Base-by-base conservation (phyloP, 148 eudicot species). In the Vaccinium vitisidaea region DNA sequence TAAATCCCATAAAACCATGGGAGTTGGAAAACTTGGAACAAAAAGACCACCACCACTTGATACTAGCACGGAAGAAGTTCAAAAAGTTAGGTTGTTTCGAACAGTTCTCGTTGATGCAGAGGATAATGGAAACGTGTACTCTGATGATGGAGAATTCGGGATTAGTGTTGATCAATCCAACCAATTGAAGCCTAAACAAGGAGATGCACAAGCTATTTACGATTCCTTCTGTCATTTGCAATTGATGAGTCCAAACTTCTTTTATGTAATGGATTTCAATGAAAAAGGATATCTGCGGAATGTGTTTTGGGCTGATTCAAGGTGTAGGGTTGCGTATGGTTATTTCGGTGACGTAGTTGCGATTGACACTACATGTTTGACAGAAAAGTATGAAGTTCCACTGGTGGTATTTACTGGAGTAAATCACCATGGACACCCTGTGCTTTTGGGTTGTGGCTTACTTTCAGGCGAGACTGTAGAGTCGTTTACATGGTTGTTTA, bases 301-400 rank as follows among this genome's bases (percentile, higher is more conserved):
- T 59, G 80, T 86, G 36, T 88, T 88, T 55, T 88, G 90, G 90
- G 90, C 88, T n/a, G 90, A 88, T 19, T 53, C 84, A 58, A 86
- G 61, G 84, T 88, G 82, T 63, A 83, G 84, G 86, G 84, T 70
- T 75, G 84, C 82, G 5, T 85, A 88, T 75, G 67, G 87, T 63
- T 85, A 85, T 85, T 88, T 88, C 85, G 87, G 89, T n/a, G 89
- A 88, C 21, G 82, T 85, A 14, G 27, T 88, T 43, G 70, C 52
- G 10, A 83, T 88, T 79, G 87, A 88, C 77, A 75, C 89, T 6
- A 80, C 84, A 70, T 58, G 82, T 78, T 85, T 88, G 79, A 75
- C 79, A 2, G 84, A 80, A 6, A 85, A 80, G 32, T 86, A 86
- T 71, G 83, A 88, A 80, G 88, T 88, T 69, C 90, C 90, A 39